Conservation (phyloP, 208 protist species). For the Wallacemonas collosoma region DNA sequence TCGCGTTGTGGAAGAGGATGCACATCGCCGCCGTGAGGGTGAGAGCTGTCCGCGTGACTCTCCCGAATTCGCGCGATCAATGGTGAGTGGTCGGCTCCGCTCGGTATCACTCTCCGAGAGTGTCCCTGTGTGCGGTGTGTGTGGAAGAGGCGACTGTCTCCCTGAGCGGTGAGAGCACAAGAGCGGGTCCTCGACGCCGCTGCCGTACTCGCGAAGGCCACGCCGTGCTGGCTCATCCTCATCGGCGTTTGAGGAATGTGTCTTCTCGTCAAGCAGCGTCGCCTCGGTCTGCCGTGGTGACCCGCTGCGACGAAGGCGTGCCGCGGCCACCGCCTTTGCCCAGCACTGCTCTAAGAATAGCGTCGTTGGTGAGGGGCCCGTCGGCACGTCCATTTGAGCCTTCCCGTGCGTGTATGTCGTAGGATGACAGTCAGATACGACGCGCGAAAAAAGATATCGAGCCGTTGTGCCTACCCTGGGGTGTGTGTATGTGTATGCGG, state of each 20-base stretch:
- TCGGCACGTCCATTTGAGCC: background rate
- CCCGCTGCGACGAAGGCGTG: background rate
- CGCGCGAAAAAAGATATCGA: no score
- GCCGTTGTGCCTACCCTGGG: no score
- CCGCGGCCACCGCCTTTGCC: background rate
- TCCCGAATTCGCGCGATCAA: background rate
- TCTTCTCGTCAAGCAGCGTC: background rate
- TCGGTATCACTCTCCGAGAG: no score
- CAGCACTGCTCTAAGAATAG: constrained; percentile 8
- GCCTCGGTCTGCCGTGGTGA: background rate
- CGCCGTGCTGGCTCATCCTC: background rate
- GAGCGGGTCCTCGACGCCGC: background rate
- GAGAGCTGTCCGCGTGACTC: no score
- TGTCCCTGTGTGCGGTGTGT: no score
- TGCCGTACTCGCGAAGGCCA: constrained; percentile 7
- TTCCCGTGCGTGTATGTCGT: no score
- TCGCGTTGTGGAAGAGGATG: background rate
- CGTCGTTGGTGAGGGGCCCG: background rate
- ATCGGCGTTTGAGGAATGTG: background rate
- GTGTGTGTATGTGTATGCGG: no score
- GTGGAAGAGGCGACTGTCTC: background rate
- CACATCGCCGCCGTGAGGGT: background rate
- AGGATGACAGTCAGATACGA: no score
- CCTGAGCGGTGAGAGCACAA: background rate
- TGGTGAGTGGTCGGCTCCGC: background rate